phyloP scores from a whole-genome alignment of 2,329 filamentous ascomycete species.

The Biscogniauxia mediterranea region DNA sequence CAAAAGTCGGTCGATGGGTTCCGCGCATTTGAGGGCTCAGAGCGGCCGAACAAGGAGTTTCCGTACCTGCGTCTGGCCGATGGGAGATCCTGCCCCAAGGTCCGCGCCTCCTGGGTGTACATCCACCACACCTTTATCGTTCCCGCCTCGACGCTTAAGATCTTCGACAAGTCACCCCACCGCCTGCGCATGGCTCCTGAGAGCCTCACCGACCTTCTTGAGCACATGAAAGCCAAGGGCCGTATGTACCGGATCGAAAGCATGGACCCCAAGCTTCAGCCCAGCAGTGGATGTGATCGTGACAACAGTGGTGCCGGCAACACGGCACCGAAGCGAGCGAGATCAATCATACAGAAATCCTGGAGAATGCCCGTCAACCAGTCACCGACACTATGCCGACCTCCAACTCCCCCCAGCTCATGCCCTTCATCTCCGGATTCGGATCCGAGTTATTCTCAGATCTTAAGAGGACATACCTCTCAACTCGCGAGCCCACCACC shows the following conservation, averaged over 20 bases:
- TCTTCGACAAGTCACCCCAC: conserved; percentile 15
- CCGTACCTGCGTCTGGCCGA: conserved; percentile 26
- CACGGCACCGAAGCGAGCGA: not conserved
- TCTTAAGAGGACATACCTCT: not conserved
- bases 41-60: conserved; percentile 10
- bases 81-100: conserved; percentile 24
- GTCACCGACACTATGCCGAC: not conserved
- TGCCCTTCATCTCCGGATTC: not conserved
- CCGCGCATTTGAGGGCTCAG: conserved; percentile 32
- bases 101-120: conserved; percentile 28
- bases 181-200: conserved; percentile 13
- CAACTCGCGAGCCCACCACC: not conserved
- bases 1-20: conserved; percentile 27
- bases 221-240: conserved; percentile 7
- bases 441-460: conserved; percentile 2
- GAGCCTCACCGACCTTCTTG: conserved; percentile 16
- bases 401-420: not conserved
- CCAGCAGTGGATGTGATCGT: too few relatives aligned
- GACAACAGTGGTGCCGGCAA: not conserved
- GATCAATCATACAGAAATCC: not conserved
- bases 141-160: conserved; percentile 20
- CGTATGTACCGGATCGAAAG: not conserved
- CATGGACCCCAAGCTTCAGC: not conserved
- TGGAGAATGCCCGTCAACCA: too few relatives aligned
- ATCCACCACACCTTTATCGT: conserved; percentile 18